These are phyloP conservation scores for Pseudogymnoascus verrucosus DNA, from an alignment of 2,329 filamentous ascomycete species.

Conservation along the genomic window DNA sequence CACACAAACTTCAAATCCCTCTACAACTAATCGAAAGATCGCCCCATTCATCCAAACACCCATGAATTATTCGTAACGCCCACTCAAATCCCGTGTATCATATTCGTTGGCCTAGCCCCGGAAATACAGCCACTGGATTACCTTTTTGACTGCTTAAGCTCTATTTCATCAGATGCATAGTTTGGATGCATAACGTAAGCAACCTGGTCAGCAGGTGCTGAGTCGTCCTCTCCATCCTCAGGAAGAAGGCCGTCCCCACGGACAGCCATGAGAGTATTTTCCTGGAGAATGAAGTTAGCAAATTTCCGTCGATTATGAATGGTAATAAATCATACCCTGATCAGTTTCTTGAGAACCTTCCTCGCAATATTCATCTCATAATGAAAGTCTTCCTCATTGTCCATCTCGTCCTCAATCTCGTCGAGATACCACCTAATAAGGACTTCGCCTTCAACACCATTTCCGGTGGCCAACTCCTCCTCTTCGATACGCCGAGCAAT, in stretches of 20 bases:
- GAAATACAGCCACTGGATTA: background rate
- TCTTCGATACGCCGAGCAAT: slow-evolving; percentile 77
- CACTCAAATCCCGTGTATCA: background rate
- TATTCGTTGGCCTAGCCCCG: background rate
- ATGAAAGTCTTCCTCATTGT: slow-evolving; percentile 73
- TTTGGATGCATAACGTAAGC: slow-evolving; percentile 93
- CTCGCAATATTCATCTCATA: slow-evolving; percentile 62
- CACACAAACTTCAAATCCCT: background rate
- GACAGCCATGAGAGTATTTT: slow-evolving; percentile 81
- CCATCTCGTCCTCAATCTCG: slow-evolving; percentile 75
- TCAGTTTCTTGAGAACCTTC: slow-evolving; percentile 92
- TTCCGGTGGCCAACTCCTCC: slow-evolving; percentile 65
- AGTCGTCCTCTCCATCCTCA: slow-evolving; percentile 37
- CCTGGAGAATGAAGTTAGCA: slow-evolving; percentile 36
- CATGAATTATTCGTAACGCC: background rate
- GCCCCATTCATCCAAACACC: background rate
- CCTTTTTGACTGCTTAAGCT: slow-evolving; percentile 10
- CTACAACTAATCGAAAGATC: slow-evolving; percentile 2
- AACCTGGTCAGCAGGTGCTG: slow-evolving; percentile 40
- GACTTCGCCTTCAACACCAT: slow-evolving; percentile 77
- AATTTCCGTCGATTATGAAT: slow-evolving; percentile 47
- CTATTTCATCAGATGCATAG: slow-evolving; percentile 61
- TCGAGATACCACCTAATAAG: slow-evolving; percentile 87
- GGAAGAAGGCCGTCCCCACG: slow-evolving; percentile 50
- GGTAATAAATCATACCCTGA: slow-evolving; percentile 61